Evolutionary conservation across 495 filamentous ascomycete genomes (phyloP).

Genomic region (Alectoria sarmentosa): DNA sequence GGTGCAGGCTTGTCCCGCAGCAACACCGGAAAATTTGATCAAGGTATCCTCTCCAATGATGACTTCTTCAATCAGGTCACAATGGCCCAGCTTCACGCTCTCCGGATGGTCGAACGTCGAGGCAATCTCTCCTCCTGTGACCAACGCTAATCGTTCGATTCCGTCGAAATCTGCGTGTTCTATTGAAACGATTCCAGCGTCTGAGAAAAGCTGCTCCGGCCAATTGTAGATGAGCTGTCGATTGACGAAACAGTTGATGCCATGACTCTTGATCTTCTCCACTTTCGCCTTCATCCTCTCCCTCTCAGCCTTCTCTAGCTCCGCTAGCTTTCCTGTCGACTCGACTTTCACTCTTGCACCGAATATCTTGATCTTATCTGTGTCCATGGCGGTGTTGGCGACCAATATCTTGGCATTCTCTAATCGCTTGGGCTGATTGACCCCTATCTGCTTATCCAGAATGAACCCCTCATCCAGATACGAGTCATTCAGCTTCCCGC

Average conservation of each 20-base stretch:
- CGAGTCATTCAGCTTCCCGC: conserved; percentile 92
- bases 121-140: conserved; percentile 94
- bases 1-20: conserved; percentile 90
- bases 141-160: conserved; percentile 87
- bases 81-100: conserved; percentile 88
- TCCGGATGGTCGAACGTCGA: conserved; percentile 98
- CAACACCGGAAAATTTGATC: conserved; percentile 95
- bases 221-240: conserved; percentile 99
- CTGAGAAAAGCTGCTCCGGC: conserved; percentile 97
- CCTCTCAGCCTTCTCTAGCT: conserved; percentile 93
- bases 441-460: conserved; percentile 95
- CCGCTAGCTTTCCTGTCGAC: conserved; percentile 90
- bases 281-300: conserved; percentile 99
- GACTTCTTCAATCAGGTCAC: conserved; percentile 94
- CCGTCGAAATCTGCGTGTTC: conserved; percentile 99
- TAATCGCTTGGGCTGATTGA: conserved; percentile 94
- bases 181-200: conserved; percentile 95
- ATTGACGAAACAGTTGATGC: conserved; percentile 99
- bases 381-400: conserved; percentile 98
- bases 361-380: conserved; percentile 99
- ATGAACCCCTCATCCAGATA: conserved; percentile 98
- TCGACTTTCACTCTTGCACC: conserved; percentile 92
- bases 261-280: conserved; percentile 96
- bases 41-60: conserved; percentile 96
- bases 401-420: conserved; percentile 98